Evolutionary conservation across 768 basidiomycete genomes (phyloP), one percentile per base, ranked within the genome.

Genomic region (Cystobasidium onofrii): DNA sequence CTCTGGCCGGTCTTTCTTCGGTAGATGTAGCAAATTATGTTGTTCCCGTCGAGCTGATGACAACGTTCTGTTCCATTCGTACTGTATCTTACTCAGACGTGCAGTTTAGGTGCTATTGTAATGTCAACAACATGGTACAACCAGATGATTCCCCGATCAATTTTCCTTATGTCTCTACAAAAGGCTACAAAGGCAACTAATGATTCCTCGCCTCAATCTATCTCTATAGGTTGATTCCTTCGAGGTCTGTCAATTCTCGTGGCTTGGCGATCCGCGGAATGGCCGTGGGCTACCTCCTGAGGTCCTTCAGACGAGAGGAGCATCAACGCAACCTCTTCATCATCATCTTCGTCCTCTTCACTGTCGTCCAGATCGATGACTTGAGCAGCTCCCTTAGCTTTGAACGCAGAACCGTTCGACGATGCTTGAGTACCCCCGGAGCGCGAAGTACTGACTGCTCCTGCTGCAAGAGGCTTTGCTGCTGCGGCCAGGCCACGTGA

Each of bases 331-430:
- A 31, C 41, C 41, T 15, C 44, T 36, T 67, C 41, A 43, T 67
- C 44, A 43, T 67, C 41, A 43, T 67, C 64, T n/a, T 43, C 46
- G 13, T 52, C 65, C 18, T 31, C 39, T 10, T 52, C 46, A 33
- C 65, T 67, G 23, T 46, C 50, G 44, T 52, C 50, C 27, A 67
- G 44, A 13, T 67, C 65, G 44, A 67, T 67, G 44, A 67, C 65
- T 36, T 67, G 39, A 2, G 41, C 25, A 33, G 33, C 63, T 43
- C 33, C 25, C 25, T 41, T 25, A 27, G 63, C 33, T 31, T 12
- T 23, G 23, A 25, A 20, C 25, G 57, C 29, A 61, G n/a, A n/a
- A n/a, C n/a, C n/a, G n/a, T 23, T 12, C 13, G 31, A 61, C 39
- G 39, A 39, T 39, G 39, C 15, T 39, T 15, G 39, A 6, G 6